phyloP scores from a whole-genome alignment of 495 filamentous ascomycete species.

The Penicillium roqueforti region DNA sequence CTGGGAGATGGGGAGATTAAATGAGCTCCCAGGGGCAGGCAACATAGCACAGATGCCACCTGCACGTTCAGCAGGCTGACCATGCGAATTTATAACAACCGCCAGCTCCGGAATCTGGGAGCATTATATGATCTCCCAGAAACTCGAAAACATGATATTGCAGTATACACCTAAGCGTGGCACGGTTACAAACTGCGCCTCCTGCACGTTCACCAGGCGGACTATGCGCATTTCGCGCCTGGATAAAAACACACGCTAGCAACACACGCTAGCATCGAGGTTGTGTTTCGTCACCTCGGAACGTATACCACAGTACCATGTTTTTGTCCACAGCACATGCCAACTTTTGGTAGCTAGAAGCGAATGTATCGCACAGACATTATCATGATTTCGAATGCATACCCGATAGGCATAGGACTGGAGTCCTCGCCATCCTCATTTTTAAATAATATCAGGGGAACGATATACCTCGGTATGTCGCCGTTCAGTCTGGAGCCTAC shows the following conservation, averaged over 20 bases:
- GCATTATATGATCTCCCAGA: not conserved
- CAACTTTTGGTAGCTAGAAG: not conserved
- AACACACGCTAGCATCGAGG: not conserved
- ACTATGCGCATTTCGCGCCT: not conserved
- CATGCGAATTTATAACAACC: not conserved
- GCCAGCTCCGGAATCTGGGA: not conserved
- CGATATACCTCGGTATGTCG: not conserved
- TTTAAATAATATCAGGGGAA: not conserved
- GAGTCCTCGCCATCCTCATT: conserved; percentile 33
- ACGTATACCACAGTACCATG: too few species aligned
- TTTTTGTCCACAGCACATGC: not conserved
- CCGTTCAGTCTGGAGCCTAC: not conserved
- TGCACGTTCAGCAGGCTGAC: not conserved
- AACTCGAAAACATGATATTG: not conserved
- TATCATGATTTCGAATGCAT: conserved; percentile 39
- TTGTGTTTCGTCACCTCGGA: too few species aligned
- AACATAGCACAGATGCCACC: not conserved
- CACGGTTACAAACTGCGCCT: too few species aligned
- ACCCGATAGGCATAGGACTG: conserved; percentile 29
- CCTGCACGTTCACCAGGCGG: too few species aligned
- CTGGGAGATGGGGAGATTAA: not conserved
- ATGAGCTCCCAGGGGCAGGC: not conserved
- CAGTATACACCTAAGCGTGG: too few species aligned
- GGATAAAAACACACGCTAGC: not conserved
- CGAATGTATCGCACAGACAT: conserved; percentile 11